phyloP scores from a whole-genome alignment of 176 grass and related monocot genomes.

The Guadua angustifolia region DNA sequence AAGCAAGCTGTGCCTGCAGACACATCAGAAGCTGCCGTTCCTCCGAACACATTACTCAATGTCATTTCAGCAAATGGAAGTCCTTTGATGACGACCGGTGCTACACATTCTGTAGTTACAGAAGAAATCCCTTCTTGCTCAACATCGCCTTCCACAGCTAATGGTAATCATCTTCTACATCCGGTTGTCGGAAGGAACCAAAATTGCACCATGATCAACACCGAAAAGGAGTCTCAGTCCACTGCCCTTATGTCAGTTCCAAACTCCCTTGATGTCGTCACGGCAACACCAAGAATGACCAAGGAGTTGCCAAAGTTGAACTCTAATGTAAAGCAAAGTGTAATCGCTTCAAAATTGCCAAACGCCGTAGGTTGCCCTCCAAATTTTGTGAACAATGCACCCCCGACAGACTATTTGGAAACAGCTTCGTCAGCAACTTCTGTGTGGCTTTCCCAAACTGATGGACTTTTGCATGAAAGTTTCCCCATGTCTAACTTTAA shows the following conservation, averaged over 20 bases:
- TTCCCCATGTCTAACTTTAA: slow-evolving; percentile 68
- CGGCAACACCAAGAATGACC: slow-evolving; percentile 28
- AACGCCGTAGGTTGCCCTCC: slow-evolving; percentile 55
- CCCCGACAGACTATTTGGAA: slow-evolving; percentile 69
- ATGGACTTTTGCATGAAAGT: slow-evolving; percentile 70
- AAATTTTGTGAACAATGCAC: slow-evolving; percentile 62
- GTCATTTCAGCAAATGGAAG: slow-evolving; percentile 46
- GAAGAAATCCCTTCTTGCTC: slow-evolving; percentile 92
- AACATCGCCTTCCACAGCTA: slow-evolving; percentile 75
- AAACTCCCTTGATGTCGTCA: slow-evolving; percentile 59
- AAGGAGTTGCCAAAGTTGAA: slow-evolving; percentile 67
- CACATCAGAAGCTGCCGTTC: slow-evolving; percentile 42
- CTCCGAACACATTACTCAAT: slow-evolving; percentile 30
- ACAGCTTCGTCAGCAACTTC: slow-evolving; percentile 86
- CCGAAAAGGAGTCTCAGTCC: slow-evolving; percentile 61
- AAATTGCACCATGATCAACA: slow-evolving; percentile 50
- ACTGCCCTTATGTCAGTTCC: slow-evolving; percentile 54
- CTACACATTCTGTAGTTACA: slow-evolving; percentile 65
- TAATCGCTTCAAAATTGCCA: slow-evolving; percentile 62
- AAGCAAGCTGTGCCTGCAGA: slow-evolving; percentile 59
- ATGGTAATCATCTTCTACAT: slow-evolving; percentile 56
- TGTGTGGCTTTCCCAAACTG: slow-evolving; percentile 74
- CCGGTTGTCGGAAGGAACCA: slow-evolving; percentile 51
- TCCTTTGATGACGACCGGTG: slow-evolving; percentile 52
- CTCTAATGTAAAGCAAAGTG: slow-evolving; percentile 65